Base-by-base conservation (phyloP, 192 early-diverging fungal genomes). In the Spizellomyces sp. region DNA sequence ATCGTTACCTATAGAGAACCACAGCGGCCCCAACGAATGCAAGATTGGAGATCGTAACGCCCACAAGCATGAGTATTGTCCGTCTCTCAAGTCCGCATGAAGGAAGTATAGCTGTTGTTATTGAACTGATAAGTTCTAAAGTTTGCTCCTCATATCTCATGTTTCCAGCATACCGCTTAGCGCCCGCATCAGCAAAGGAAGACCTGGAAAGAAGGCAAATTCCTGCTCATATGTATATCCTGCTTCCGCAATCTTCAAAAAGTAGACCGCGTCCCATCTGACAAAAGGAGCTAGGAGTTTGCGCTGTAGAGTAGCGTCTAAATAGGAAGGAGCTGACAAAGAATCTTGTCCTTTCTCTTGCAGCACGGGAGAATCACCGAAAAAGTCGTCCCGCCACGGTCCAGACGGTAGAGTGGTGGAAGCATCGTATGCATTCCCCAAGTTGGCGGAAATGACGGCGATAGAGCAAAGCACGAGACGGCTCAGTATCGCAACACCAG, bases 211-310 rank as follows among this genome's bases (percentile, higher is more conserved):
- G 71, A 98, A 98, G 0, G 96, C 96, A 78, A 90, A 83, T 65
- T 90, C 90, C 71, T 98, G 93, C 71, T 98, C 96, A 76, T 89
- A 93, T 1, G 86, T 73, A 70, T 98, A 98, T 4, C 91, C 91
- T 5, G 48, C 9, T 66, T 89, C 84, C 1, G 93, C 87, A 60
- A 95, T 90, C 50, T 90, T 82, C 22, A 90, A 64, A 81, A 95
- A 95, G 76, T 96, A 95, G 66, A 95, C 84, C 0, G 92, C 86
- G 72, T 98, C 96, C 96, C 96, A 98, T 6, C 93, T 82, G 7
- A 95, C 77, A 72, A 92, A 89, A 4, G 87, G 83, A 7, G 17
- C 17, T 19, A 54, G 50, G 17, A 54, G 17, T 36, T 36, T 36
- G 27, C 27, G 27, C 27, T 36, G 27, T 36, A 36, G 3, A 36